phyloP scores from a whole-genome alignment of 306 rosid genomes.

The Clitoria ternatea region DNA sequence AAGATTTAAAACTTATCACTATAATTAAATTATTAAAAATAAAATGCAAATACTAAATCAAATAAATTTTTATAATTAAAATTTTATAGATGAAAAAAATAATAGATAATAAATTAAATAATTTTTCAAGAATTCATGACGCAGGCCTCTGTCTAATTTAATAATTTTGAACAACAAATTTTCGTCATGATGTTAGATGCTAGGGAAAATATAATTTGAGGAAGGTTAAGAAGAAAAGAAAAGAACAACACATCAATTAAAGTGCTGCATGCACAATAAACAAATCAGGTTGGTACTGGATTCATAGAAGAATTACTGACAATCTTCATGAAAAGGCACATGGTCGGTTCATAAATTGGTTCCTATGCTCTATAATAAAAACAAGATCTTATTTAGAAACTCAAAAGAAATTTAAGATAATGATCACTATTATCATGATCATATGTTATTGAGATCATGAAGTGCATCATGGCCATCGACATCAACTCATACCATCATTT shows the following conservation, averaged over 20 bases:
- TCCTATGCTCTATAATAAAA: slow-evolving; percentile 10
- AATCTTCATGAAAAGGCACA: slow-evolving; percentile 32
- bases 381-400: slow-evolving; percentile 36
- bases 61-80: too few relatives aligned
- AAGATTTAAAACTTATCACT: too few relatives aligned
- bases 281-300: slow-evolving; percentile 17
- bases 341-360: slow-evolving; percentile 28
- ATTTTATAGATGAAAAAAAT: too few relatives aligned
- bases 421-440: slow-evolving; percentile 31
- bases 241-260: slow-evolving; percentile 19
- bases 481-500: slow-evolving; percentile 33
- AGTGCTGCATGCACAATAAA: slow-evolving; percentile 28
- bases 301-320: slow-evolving; percentile 10
- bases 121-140: too few relatives aligned
- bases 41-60: too few relatives aligned
- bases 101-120: too few relatives aligned
- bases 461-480: slow-evolving; percentile 31
- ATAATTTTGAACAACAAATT: background rate
- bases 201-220: slow-evolving; percentile 12
- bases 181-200: slow-evolving; percentile 14
- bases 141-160: too few relatives aligned
- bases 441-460: slow-evolving; percentile 36
- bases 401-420: slow-evolving; percentile 24
- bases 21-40: too few relatives aligned
- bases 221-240: background rate